Percentiles rank a stretch among this genome's conserved stretches.
Evolutionary conservation across 495 filamentous ascomycete species (phyloP).

Genomic region (Lasiosphaeriaceae sp.): DNA sequence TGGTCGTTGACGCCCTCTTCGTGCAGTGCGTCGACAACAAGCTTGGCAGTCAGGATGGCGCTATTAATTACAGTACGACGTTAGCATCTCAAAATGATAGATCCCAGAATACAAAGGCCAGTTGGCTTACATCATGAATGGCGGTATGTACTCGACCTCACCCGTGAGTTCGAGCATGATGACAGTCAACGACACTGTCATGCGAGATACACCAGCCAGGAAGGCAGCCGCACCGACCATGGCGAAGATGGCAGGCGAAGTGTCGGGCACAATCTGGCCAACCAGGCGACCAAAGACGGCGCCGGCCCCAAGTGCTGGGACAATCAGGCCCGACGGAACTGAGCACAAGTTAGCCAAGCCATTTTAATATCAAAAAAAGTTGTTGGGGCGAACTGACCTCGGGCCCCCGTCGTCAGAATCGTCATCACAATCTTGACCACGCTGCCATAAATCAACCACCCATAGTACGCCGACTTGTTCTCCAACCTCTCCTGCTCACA

Average conservation of each 20-base stretch:
- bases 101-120: not conserved
- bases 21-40: slow-evolving; percentile 51
- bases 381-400: slow-evolving; percentile 20
- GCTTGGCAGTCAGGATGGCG: slow-evolving; percentile 56
- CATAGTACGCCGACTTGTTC: slow-evolving; percentile 36
- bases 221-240: slow-evolving; percentile 60
- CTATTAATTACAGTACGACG: not conserved
- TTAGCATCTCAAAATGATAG: not conserved
- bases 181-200: slow-evolving; percentile 58
- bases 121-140: slow-evolving; percentile 49
- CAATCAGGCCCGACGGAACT: slow-evolving; percentile 57
- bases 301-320: slow-evolving; percentile 54
- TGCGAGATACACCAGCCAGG: slow-evolving; percentile 53
- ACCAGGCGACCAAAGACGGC: slow-evolving; percentile 54
- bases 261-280: slow-evolving; percentile 41
- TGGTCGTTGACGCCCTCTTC: slow-evolving; percentile 53
- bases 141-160: slow-evolving; percentile 49
- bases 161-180: slow-evolving; percentile 57
- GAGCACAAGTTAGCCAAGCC: not conserved
- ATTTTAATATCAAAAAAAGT: not conserved
- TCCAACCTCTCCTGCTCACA: slow-evolving; percentile 42
- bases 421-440: slow-evolving; percentile 52
- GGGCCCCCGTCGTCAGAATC: slow-evolving; percentile 54
- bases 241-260: slow-evolving; percentile 52
- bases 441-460: slow-evolving; percentile 50